phyloP scores from a whole-genome alignment of 345 rosid genomes.

The Schrenkiella parvula region DNA sequence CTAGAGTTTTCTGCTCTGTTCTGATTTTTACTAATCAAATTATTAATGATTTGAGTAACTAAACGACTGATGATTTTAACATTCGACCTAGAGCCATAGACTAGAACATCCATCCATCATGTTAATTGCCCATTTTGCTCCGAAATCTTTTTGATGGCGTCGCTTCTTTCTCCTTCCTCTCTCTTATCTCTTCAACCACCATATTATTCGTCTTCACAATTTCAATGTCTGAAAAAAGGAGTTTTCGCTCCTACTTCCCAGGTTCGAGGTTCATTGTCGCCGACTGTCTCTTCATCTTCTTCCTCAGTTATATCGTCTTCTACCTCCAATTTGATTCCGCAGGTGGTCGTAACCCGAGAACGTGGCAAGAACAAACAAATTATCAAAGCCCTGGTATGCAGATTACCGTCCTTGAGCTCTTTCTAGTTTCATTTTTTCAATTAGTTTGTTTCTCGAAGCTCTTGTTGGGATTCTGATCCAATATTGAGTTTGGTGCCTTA shows the following conservation, averaged over 20 bases:
- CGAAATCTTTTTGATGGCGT: conserved; percentile 38
- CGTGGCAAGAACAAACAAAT: conserved; percentile 88
- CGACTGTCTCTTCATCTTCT: conserved; percentile 22
- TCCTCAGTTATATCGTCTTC: conserved; percentile 17
- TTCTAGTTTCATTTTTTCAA: no score
- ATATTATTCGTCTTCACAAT: conserved; percentile 16
- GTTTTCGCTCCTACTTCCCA: not conserved
- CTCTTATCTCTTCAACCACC: conserved; percentile 22
- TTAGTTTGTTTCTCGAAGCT: not conserved
- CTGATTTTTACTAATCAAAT: no score
- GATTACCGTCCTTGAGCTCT: no score
- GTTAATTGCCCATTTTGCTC: conserved; percentile 2
- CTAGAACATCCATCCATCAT: no score
- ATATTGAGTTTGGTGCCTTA: no score
- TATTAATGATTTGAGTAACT: no score
- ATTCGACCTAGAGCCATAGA: no score
- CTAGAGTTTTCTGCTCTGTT: no score
- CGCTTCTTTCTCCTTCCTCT: conserved; percentile 32
- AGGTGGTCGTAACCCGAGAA: conserved; percentile 91
- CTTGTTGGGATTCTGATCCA: no score
- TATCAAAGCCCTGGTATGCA: conserved; percentile 59
- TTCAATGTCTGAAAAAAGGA: conserved; percentile 9
- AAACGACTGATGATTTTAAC: no score
- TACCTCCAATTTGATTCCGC: conserved; percentile 39
- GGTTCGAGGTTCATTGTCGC: not conserved